Percentiles rank a stretch among this genome's conserved stretches.
Evolutionary conservation across 2,329 filamentous ascomycete genomes (phyloP).

Genomic region (Epichloe brachyelytri): DNA sequence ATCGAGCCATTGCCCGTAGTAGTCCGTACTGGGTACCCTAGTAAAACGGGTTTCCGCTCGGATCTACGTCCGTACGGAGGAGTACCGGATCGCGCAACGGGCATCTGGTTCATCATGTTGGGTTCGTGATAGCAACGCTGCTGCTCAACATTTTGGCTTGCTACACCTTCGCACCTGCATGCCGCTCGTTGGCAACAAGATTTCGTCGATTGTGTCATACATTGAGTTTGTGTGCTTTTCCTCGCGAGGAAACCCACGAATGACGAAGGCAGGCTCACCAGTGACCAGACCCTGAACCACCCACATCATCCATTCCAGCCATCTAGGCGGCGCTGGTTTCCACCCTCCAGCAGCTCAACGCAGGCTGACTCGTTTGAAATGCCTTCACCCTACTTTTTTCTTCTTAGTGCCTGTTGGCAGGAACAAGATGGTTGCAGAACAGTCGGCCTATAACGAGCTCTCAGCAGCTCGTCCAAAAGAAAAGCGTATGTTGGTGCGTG

Average conservation of each 20-base stretch:
- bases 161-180: too few relatives aligned
- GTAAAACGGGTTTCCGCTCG: not conserved
- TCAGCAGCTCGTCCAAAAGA: not conserved
- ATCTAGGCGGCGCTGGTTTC: conserved; percentile 4
- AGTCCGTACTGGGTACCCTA: not conserved
- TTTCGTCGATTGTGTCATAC: not conserved
- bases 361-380: not conserved
- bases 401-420: not conserved
- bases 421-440: not conserved
- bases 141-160: not conserved
- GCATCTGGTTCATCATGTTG: not conserved
- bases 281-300: conserved; percentile 4
- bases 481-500: not conserved
- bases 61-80: not conserved
- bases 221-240: not conserved
- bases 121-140: not conserved
- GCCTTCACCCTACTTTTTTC: not conserved
- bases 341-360: too few relatives aligned
- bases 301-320: conserved; percentile 9
- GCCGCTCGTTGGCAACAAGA: not conserved
- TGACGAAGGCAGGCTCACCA: not conserved
- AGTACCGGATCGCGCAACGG: not conserved
- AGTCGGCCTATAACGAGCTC: not conserved
- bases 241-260: not conserved
- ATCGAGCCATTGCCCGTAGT: not conserved